A percentile compares a stretch with the other conserved stretches of the same genome.
These are phyloP conservation scores for Chytriomyces sp. DNA, from an alignment of 192 early-diverging fungal genomes.

Conservation along the genomic window DNA sequence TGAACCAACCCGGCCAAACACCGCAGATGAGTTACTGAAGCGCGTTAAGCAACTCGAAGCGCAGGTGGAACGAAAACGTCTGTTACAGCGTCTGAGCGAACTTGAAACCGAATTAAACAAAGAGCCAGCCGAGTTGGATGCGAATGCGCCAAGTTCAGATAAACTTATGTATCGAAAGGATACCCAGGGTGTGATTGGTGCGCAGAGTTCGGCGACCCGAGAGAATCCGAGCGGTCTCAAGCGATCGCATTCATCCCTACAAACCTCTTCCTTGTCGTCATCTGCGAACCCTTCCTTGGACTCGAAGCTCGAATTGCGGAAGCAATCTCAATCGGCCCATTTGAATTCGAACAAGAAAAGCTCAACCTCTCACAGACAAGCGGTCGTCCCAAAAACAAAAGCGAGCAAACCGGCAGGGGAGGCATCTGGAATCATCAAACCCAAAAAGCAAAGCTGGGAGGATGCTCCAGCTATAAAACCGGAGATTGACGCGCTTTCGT, in stretches of 20 bases:
- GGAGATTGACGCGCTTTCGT: background rate
- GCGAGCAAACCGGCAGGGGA: background rate
- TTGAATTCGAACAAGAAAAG: background rate
- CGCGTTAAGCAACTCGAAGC: background rate
- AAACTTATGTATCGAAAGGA: background rate
- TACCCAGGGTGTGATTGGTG: background rate
- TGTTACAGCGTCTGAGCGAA: background rate
- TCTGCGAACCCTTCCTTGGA: background rate
- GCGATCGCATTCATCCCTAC: background rate
- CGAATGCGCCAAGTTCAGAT: background rate
- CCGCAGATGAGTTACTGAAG: background rate
- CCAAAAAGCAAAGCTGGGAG: conserved; percentile 6
- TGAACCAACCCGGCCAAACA: background rate
- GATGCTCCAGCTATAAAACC: background rate
- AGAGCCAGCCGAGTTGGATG: background rate
- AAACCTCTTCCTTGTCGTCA: background rate
- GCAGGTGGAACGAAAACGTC: background rate
- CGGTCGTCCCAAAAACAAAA: background rate
- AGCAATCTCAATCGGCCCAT: too few species aligned
- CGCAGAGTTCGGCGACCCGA: background rate
- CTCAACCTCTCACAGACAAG: background rate
- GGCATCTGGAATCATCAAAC: background rate
- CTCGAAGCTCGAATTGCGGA: too few species aligned
- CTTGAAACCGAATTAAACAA: background rate
- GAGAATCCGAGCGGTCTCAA: too few species aligned